Evolutionary conservation across 2,329 filamentous ascomycete species (phyloP), one percentile per base, ranked within the genome.

Genomic region (Coleophoma crateriformis): DNA sequence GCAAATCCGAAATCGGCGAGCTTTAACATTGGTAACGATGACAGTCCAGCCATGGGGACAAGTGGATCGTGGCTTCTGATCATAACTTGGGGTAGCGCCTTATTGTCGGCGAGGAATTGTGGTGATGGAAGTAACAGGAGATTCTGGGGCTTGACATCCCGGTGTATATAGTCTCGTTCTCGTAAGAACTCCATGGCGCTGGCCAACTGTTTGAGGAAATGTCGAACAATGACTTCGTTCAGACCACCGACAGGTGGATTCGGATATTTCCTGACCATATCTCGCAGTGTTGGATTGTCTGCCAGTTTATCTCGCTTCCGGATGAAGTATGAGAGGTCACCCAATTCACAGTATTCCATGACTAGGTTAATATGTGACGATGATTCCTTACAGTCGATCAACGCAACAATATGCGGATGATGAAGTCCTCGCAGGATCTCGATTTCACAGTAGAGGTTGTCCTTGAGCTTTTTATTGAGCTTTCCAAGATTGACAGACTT

Each of bases 1-100:
- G 94, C 94, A 66, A 99, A 99, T n/a, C 94, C 94, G 64, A 99
- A 99, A 71, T 99, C 94, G 50, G 94, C 94, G 60, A 99, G 85
- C 72, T 99, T 99, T 52, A 99, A 81, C 86, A 97, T 95, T 4
- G 94, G 94, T 39, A 99, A 71, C 15, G 90, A 94, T 47, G 82
- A 77, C 32, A 99, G 73, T 7, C 94, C 94, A 22, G 85, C 85
- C 22, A 85, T 80, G 4, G 92, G 90, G 41, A 89, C 87, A 49
- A 94, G 75, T 1, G 90, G 91, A 64, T 91, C 83, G 40, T 87
- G 84, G 61, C 87, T 91, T 46, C 85, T 87, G 52, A 78, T 79
- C 66, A 94, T 84, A 50, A 94, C 84, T 15, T 88, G 84, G 51
- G 86, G 79, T 33, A 77, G 73, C 52, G 82, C 76, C 48, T 81